Evolutionary conservation across 768 basidiomycete species (phyloP).

Genomic region (Boletus subcaerulescens): DNA sequence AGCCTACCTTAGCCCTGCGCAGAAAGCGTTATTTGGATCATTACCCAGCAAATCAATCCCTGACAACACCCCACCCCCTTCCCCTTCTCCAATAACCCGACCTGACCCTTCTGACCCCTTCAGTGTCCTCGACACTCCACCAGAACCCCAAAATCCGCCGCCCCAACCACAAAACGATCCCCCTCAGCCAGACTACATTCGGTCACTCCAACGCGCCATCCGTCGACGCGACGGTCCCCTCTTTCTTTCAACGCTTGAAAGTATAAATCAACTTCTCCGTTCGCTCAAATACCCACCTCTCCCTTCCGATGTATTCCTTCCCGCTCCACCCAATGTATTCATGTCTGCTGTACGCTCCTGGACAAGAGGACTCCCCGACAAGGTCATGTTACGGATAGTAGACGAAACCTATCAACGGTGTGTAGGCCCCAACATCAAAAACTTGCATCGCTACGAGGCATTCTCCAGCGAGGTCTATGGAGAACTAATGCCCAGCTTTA

Average conservation of each 20-base stretch:
- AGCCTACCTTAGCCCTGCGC: slow-evolving; percentile 68
- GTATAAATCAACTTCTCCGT: slow-evolving; percentile 61
- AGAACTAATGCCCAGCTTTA: slow-evolving; percentile 79
- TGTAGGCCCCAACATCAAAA: slow-evolving; percentile 86
- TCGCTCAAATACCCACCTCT: slow-evolving; percentile 62
- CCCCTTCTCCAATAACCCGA: slow-evolving; percentile 34
- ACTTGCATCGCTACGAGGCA: slow-evolving; percentile 75
- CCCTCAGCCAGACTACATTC: slow-evolving; percentile 41
- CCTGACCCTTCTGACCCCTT: slow-evolving; percentile 32
- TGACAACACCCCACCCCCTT: slow-evolving; percentile 30
- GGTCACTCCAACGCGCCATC: slow-evolving; percentile 67
- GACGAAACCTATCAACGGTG: slow-evolving; percentile 93
- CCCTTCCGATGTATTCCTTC: slow-evolving; percentile 49
- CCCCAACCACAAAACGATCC: slow-evolving; percentile 19
- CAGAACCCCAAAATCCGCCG: slow-evolving; percentile 18
- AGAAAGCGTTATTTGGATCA: slow-evolving; percentile 65
- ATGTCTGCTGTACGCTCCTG: slow-evolving; percentile 46
- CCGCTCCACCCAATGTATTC: slow-evolving; percentile 45
- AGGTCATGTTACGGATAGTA: slow-evolving; percentile 69
- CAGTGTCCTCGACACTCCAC: slow-evolving; percentile 30
- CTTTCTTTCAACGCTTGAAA: slow-evolving; percentile 59
- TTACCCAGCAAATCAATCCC: slow-evolving; percentile 44
- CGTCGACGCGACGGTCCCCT: slow-evolving; percentile 67
- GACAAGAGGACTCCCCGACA: slow-evolving; percentile 55
- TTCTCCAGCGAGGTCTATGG: slow-evolving; percentile 88